Evolutionary conservation across 495 filamentous ascomycete species (phyloP).

Genomic region (Podospora pseudopauciseta): DNA sequence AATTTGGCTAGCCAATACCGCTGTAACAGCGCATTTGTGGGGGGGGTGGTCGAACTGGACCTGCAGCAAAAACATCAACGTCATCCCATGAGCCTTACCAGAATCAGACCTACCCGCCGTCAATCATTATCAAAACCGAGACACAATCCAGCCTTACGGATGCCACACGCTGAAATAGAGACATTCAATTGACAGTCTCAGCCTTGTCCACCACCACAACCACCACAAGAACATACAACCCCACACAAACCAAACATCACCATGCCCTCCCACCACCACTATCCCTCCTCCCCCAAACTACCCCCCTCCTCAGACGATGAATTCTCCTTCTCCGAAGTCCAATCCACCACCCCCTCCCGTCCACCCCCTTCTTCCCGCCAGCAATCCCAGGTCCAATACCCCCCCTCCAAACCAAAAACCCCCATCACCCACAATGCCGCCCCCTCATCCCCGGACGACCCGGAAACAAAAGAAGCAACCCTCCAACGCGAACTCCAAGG

Average conservation of each 20-base stretch:
- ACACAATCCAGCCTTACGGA: not conserved
- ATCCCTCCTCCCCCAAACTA: not conserved
- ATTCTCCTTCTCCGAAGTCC: not conserved
- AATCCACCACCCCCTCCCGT: not conserved
- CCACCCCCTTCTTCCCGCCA: not conserved
- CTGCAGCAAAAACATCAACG: conserved; percentile 8
- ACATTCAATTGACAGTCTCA: not conserved
- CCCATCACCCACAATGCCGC: not conserved
- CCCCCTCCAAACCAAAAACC: conserved; percentile 52
- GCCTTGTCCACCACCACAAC: not conserved
- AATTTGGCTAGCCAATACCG: not conserved
- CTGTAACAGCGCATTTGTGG: conserved; percentile 2
- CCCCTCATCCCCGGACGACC: not conserved
- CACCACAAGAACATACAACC: not conserved
- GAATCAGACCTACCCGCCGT: not conserved
- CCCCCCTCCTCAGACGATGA: not conserved
- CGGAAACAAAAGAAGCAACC: conserved; percentile 64
- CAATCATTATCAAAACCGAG: not conserved
- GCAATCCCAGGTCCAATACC: conserved; percentile 15
- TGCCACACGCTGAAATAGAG: not conserved
- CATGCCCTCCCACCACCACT: not conserved
- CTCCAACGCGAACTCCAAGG: conserved; percentile 75
- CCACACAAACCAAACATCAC: not conserved
- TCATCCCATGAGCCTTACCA: conserved; percentile 3
- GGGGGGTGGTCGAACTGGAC: not conserved